Percentiles rank a stretch among this genome's conserved stretches.
These are phyloP conservation scores for Kurtzmaniella fragi DNA, from an alignment of 805 yeast genomes.

Conservation along the genomic window DNA sequence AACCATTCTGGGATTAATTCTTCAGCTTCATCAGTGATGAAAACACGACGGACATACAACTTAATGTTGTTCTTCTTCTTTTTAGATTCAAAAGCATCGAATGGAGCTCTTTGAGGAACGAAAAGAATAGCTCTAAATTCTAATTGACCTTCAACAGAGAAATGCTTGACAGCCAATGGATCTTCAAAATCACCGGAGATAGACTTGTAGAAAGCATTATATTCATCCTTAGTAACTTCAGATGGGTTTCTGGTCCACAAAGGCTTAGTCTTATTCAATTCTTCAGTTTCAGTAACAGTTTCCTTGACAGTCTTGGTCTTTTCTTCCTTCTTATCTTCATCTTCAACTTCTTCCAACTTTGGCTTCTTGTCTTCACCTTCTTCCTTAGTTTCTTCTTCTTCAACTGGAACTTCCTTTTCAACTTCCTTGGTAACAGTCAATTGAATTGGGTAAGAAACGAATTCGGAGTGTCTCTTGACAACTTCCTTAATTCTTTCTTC, in stretches of 20 bases:
- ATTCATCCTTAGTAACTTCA: conserved; percentile 96
- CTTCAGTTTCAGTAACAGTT: conserved; percentile 92
- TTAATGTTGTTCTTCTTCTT: conserved; percentile 99
- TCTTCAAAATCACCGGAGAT: conserved; percentile 99
- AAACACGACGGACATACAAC: conserved; percentile 98
- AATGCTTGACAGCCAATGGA: conserved; percentile 98
- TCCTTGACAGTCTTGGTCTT: conserved; percentile 90
- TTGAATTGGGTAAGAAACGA: conserved; percentile 98
- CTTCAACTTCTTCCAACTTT: conserved; percentile 72
- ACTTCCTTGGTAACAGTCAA: conserved; percentile 97
- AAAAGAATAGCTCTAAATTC: conserved; percentile 98
- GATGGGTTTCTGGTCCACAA: conserved; percentile 99
- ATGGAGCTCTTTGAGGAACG: conserved; percentile 99
- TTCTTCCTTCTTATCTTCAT: conserved; percentile 64
- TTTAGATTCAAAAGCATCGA: conserved; percentile 95
- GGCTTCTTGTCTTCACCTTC: conserved; percentile 61
- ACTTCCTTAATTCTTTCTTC: conserved; percentile 99
- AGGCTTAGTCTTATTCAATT: conserved; percentile 97
- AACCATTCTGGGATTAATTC: conserved; percentile 99
- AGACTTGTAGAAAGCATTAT: conserved; percentile 98
- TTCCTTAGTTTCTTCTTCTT: conserved; percentile 50
- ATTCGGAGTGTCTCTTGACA: conserved; percentile 98
- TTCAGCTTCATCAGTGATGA: conserved; percentile 99
- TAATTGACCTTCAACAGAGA: conserved; percentile 99
- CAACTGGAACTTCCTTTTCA: conserved; percentile 93